These are phyloP conservation scores for Sporisorium reilianum DNA, from an alignment of 1,284 basidiomycete species.

Conservation along the genomic window DNA sequence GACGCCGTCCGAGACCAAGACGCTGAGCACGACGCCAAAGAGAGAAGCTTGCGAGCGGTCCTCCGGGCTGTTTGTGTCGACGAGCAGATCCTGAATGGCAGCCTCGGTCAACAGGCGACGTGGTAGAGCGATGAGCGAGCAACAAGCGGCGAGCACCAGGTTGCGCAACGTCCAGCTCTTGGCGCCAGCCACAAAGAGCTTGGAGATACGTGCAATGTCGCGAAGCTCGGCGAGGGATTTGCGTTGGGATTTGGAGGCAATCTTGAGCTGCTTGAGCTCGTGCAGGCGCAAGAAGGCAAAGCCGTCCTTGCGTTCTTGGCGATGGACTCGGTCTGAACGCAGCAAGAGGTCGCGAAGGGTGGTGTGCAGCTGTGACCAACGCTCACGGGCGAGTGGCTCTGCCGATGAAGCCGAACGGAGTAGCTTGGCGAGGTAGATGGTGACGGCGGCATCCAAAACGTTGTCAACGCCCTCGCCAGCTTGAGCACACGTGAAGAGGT, in stretches of 20 bases:
- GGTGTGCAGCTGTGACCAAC: slow-evolving; percentile 21
- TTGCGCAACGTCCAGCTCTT: slow-evolving; percentile 43
- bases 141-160: slow-evolving; percentile 35
- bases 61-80: slow-evolving; percentile 7
- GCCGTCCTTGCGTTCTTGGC: slow-evolving; percentile 36
- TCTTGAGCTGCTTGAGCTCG: slow-evolving; percentile 37
- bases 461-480: slow-evolving; percentile 46
- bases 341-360: slow-evolving; percentile 22
- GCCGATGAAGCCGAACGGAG: slow-evolving; percentile 24
- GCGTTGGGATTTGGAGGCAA: slow-evolving; percentile 26
- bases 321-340: slow-evolving; percentile 6
- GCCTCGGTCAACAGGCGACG: slow-evolving; percentile 31
- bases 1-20: slow-evolving; percentile 23
- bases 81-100: slow-evolving; percentile 19
- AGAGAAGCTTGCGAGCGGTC: slow-evolving; percentile 12
- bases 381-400: slow-evolving; percentile 35
- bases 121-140: slow-evolving; percentile 36
- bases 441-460: slow-evolving; percentile 42
- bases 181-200: slow-evolving; percentile 29
- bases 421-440: slow-evolving; percentile 41
- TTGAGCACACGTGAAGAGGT: slow-evolving; percentile 33
- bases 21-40: slow-evolving; percentile 16
- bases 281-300: slow-evolving; percentile 34
- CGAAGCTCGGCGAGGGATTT: slow-evolving; percentile 36
- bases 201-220: slow-evolving; percentile 37